Conservation (phyloP, 2,329 filamentous ascomycete genomes). For the Apiospora pterosperma region DNA sequence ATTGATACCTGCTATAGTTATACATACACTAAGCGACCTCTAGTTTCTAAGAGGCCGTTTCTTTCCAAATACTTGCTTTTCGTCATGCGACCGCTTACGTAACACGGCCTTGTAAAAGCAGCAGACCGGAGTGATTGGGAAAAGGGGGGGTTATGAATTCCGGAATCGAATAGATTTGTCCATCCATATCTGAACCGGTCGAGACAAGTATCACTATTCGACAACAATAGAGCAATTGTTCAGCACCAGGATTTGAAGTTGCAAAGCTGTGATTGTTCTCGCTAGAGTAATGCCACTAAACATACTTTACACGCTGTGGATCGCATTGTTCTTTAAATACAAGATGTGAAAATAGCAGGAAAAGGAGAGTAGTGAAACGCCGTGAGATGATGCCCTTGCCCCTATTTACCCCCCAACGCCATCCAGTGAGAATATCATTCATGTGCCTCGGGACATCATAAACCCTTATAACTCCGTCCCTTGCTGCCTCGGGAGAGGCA, state of each 20-base stretch:
- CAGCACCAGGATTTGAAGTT: too few relatives aligned
- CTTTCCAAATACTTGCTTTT: too few relatives aligned
- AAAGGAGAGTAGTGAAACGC: neutral
- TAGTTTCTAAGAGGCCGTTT: too few relatives aligned
- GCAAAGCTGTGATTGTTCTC: neutral
- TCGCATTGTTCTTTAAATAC: neutral
- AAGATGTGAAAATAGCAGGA: neutral
- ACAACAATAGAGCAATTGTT: neutral
- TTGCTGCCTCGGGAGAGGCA: neutral
- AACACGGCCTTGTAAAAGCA: too few relatives aligned
- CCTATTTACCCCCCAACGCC: neutral
- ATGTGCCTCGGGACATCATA: neutral
- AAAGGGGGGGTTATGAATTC: too few relatives aligned
- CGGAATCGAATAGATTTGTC: too few relatives aligned
- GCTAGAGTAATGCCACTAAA: neutral
- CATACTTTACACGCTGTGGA: neutral
- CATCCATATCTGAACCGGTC: too few relatives aligned
- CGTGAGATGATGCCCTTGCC: neutral
- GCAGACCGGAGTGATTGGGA: too few relatives aligned
- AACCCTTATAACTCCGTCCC: neutral
- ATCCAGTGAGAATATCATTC: neutral
- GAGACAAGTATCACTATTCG: too few relatives aligned
- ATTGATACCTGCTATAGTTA: neutral
- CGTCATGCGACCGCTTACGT: too few relatives aligned
- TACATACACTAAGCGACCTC: neutral